Base-by-base conservation (phyloP, 1,139 yeast genomes). In the Pichia cactophila region DNA sequence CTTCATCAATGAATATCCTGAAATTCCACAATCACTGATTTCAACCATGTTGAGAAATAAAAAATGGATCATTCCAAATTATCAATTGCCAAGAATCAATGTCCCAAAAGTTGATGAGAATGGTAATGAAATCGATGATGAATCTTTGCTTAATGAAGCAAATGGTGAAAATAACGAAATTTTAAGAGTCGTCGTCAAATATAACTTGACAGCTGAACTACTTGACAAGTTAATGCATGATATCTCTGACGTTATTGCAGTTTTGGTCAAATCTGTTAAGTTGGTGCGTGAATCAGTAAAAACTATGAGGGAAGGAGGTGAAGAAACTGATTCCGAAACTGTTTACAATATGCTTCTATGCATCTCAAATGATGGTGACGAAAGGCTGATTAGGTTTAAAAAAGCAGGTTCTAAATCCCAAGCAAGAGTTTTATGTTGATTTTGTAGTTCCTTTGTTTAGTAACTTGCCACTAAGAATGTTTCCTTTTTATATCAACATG, bases 31-130 rank as follows among this genome's bases (percentile, higher is more conserved):
- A 67, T 77, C 83, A 31, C 75, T 87, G 51, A 66, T 89, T 40
- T 82, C 95, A 0, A 73, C 83, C 20, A 66, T 88, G 63, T 72
- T 89, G 61, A 78, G 96, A 65, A 80, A 79, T 66, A 81, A 83
- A 62, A 95, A 95, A 6, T 89, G 84, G 77, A 89, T 89, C 63
- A 76, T 89, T 54, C 97, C 97, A 54, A 89, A 89, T 72, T 89
- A 89, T 68, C 89, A 84, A 54, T 75, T 89, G 59, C 95, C 96
- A 35, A 61, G 69, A 41, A 63, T 66, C 40, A 53, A 59, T 5
- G 48, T 56, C 14, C 54, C 56, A 26, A 52, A 47, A 20, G 20
- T 47, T 8, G 38, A 46, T 23, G 50, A 43, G 16, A 42, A 51
- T 42, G 52, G 53, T 20, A 45, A 50, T 26, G 53, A 49, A 26